Evolutionary conservation across 2,329 filamentous ascomycete species (phyloP).

Genomic region (Cladosporium sp.): DNA sequence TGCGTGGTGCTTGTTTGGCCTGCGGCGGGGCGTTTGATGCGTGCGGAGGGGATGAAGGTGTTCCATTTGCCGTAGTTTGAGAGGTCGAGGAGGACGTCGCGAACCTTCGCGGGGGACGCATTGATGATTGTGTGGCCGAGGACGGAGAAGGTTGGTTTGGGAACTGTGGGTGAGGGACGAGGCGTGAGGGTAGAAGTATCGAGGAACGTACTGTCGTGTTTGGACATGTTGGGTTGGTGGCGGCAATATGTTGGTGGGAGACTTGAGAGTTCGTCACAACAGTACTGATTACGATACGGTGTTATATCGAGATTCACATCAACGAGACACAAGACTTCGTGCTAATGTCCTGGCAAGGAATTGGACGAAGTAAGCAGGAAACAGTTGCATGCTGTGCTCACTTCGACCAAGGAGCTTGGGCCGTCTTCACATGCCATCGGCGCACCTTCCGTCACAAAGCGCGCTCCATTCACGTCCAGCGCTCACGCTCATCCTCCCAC

Average conservation of each 20-base stretch:
- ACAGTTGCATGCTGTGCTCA: no score
- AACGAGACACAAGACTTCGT: no score
- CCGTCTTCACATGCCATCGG: neutral
- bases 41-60: constrained; percentile 39
- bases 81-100: constrained; percentile 39
- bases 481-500: no score
- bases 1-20: constrained; percentile 15
- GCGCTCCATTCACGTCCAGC: no score
- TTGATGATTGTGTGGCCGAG: constrained; percentile 32
- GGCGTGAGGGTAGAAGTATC: neutral
- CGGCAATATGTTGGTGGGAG: neutral
- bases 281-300: no score
- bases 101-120: constrained; percentile 38
- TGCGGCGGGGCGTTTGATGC: constrained; percentile 38
- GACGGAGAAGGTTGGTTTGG: constrained; percentile 22
- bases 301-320: no score
- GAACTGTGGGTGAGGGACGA: neutral
- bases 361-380: no score
- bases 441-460: neutral
- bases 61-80: constrained; percentile 45
- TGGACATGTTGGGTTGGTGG: constrained; percentile 1
- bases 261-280: no score
- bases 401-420: neutral
- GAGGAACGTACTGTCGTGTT: neutral
- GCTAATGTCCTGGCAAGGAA: no score